Evolutionary conservation across 2,329 filamentous ascomycete genomes (phyloP).

Genomic region (Stemphylium lycopersici): DNA sequence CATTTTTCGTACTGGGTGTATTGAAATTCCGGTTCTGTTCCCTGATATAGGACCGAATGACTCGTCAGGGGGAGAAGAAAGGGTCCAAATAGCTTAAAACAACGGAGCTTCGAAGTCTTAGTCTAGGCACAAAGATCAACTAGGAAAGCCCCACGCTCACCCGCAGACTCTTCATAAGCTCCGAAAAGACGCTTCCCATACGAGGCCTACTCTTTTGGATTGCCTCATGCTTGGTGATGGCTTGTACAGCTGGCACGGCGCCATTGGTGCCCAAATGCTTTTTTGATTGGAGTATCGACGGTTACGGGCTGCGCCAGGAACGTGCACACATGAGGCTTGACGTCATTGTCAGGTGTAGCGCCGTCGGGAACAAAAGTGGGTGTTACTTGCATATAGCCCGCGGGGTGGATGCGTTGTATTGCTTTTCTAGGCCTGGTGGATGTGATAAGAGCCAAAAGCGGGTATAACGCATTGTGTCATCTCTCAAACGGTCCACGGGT

Average conservation of each 20-base stretch:
- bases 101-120: slow-evolving; percentile 9
- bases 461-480: slow-evolving; percentile 8
- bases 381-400: slow-evolving; percentile 17
- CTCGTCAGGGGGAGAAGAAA: slow-evolving; percentile 27
- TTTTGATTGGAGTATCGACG: slow-evolving; percentile 30
- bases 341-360: slow-evolving; percentile 24
- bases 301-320: slow-evolving; percentile 37
- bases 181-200: slow-evolving; percentile 14
- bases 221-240: slow-evolving; percentile 39
- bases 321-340: slow-evolving; percentile 30
- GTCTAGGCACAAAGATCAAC: slow-evolving; percentile 19
- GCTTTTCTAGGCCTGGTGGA: slow-evolving; percentile 17
- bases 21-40: slow-evolving; percentile 16
- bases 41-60: slow-evolving; percentile 16
- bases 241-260: slow-evolving; percentile 45
- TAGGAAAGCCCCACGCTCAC: slow-evolving; percentile 28
- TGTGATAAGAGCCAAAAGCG: slow-evolving; percentile 11
- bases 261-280: slow-evolving; percentile 36
- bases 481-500: slow-evolving; percentile 2
- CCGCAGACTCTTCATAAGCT: slow-evolving; percentile 18
- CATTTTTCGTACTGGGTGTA: slow-evolving; percentile 22
- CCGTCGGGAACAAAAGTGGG: slow-evolving; percentile 5
- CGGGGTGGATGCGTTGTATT: slow-evolving; percentile 12
- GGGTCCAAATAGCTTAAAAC: slow-evolving; percentile 7
- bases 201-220: slow-evolving; percentile 20